phyloP scores from a whole-genome alignment of 345 rosid species.

The Citrus australasica region DNA sequence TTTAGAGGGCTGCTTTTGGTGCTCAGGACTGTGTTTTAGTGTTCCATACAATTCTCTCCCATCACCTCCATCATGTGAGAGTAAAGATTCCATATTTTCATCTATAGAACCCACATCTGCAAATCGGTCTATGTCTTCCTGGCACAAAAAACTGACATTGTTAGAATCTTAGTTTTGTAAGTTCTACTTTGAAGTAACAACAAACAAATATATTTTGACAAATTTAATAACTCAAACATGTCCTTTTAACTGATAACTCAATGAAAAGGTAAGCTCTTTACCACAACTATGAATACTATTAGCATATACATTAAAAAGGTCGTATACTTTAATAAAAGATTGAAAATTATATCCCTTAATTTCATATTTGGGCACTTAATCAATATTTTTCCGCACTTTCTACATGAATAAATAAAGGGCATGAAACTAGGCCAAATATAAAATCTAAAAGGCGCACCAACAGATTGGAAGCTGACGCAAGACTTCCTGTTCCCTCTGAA shows the following conservation, averaged over 20 bases:
- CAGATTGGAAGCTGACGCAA: conserved; percentile 44
- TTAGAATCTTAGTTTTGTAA: conserved; percentile 12
- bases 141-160: conserved; percentile 17
- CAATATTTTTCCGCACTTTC: background rate
- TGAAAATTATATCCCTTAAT: background rate
- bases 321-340: background rate
- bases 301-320: background rate
- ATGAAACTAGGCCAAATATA: background rate
- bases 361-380: background rate
- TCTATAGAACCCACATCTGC: conserved; percentile 53
- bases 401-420: background rate
- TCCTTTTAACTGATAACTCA: background rate
- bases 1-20: conserved; percentile 48
- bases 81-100: conserved; percentile 56
- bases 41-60: conserved; percentile 44
- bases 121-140: conserved; percentile 62
- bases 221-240: background rate
- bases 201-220: background rate
- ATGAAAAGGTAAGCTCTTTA: background rate
- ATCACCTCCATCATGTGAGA: conserved; percentile 49
- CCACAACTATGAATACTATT: background rate
- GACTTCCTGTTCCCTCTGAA: conserved; percentile 41
- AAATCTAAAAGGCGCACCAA: conserved; percentile 35
- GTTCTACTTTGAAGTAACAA: background rate
- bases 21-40: conserved; percentile 42